phyloP scores from a whole-genome alignment of 192 early-diverging fungal genomes.

The Anaeromyces robustus region DNA sequence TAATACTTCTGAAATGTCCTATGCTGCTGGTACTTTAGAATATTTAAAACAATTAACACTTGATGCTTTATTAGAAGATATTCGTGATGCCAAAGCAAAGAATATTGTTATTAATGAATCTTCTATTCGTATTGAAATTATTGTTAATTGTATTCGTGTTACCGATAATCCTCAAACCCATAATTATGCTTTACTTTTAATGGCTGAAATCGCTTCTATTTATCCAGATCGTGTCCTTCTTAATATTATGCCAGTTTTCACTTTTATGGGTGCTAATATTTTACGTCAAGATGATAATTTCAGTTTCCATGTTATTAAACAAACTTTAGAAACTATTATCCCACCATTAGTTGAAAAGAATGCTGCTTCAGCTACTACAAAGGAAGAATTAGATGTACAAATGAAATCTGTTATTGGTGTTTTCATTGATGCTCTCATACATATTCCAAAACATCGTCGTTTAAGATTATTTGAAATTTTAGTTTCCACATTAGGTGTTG shows the following conservation, averaged over 20 bases:
- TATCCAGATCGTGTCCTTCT: conserved; percentile 73
- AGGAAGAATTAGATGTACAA: conserved; percentile 10
- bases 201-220: conserved; percentile 68
- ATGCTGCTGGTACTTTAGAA: conserved; percentile 46
- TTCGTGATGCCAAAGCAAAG: conserved; percentile 16
- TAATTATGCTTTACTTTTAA: conserved; percentile 68
- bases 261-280: conserved; percentile 92
- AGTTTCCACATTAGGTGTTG: conserved; percentile 60
- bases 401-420: conserved; percentile 68
- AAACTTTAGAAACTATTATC: conserved; percentile 71
- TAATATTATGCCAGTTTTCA: conserved; percentile 93
- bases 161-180: conserved; percentile 91
- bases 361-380: conserved; percentile 12
- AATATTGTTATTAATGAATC: conserved; percentile 35
- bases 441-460: conserved; percentile 86
- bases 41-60: conserved; percentile 80
- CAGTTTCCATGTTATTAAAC: conserved; percentile 75
- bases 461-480: conserved; percentile 72
- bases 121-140: conserved; percentile 61
- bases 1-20: conserved; percentile 12
- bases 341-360: conserved; percentile 51
- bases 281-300: conserved; percentile 93
- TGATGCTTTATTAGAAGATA: conserved; percentile 22
- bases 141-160: conserved; percentile 74
- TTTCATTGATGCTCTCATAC: conserved; percentile 79